Conservation (phyloP, 23 red algal species). For the Gracilaria gracilis region DNA sequence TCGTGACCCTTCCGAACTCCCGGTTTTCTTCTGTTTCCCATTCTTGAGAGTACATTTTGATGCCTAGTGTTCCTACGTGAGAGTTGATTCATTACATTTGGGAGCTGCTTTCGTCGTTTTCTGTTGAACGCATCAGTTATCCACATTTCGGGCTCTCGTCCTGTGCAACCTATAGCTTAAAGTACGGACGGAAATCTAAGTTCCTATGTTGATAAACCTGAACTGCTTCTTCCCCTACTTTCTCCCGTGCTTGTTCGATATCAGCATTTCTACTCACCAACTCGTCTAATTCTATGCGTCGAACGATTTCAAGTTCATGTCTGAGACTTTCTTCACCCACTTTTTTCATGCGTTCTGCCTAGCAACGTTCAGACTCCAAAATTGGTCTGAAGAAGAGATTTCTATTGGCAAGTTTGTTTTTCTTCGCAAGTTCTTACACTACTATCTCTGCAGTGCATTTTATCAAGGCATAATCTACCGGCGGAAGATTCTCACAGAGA, state of each 20-base stretch:
- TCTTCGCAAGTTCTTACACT: conserved; percentile 14
- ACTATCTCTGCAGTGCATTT: conserved; percentile 38
- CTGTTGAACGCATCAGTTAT: conserved; percentile 59
- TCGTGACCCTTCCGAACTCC: conserved; percentile 9
- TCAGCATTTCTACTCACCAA: conserved; percentile 32
- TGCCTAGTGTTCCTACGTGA: conserved; percentile 16
- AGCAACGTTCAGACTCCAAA: conserved; percentile 29
- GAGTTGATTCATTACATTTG: conserved; percentile 51
- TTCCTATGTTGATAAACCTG: conserved; percentile 32
- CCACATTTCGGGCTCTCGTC: conserved; percentile 52
- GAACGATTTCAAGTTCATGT: conserved; percentile 30
- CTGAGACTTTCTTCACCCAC: conserved; percentile 32
- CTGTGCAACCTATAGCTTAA: conserved; percentile 33
- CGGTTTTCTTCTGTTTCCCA: conserved; percentile 2
- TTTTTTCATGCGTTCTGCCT: conserved; percentile 14
- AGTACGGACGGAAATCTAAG: conserved; percentile 69
- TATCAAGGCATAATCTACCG: conserved; percentile 11
- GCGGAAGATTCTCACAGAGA: conserved; percentile 7
- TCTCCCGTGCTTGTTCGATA: conserved; percentile 29
- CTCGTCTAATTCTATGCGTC: conserved; percentile 28
- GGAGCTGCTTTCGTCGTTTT: conserved; percentile 47
- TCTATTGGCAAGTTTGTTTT: conserved; percentile 34
- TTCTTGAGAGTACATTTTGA: not conserved
- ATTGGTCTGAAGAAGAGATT: conserved; percentile 48
- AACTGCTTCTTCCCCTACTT: conserved; percentile 37